These are phyloP conservation scores for Aspergillus sp. DNA, from an alignment of 2,329 filamentous ascomycete species.

Conservation along the genomic window DNA sequence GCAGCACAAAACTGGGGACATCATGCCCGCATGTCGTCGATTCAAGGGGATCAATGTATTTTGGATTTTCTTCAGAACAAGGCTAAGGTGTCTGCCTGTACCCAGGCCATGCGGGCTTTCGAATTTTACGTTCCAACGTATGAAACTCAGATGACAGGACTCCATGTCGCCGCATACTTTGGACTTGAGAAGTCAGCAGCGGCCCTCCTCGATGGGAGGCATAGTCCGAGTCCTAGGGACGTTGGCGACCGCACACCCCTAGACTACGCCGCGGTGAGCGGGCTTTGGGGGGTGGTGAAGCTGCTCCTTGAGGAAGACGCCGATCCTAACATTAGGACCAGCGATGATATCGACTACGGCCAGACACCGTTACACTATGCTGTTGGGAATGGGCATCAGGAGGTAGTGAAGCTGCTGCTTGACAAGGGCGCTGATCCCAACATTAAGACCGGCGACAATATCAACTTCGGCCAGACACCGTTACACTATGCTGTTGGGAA, in stretches of 20 bases:
- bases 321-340: too few relatives aligned
- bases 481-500: too few relatives aligned
- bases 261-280: neutral
- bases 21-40: conserved; percentile 6
- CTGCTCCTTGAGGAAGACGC: neutral
- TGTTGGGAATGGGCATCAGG: too few relatives aligned
- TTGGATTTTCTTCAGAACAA: neutral
- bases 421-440: too few relatives aligned
- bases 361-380: too few relatives aligned
- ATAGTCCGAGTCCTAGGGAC: neutral
- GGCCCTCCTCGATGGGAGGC: neutral
- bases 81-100: neutral
- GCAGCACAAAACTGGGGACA: conserved; percentile 14
- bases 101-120: neutral
- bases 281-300: neutral
- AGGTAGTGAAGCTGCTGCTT: too few relatives aligned
- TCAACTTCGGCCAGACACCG: too few relatives aligned
- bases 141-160: neutral
- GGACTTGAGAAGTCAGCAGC: neutral
- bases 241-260: neutral
- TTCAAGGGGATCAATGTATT: neutral
- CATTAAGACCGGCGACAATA: too few relatives aligned
- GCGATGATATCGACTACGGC: too few relatives aligned
- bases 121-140: neutral
- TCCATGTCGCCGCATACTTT: conserved; percentile 7